These are phyloP conservation scores for Amanita rubescens DNA, from an alignment of 768 basidiomycete genomes.

Conservation along the genomic window DNA sequence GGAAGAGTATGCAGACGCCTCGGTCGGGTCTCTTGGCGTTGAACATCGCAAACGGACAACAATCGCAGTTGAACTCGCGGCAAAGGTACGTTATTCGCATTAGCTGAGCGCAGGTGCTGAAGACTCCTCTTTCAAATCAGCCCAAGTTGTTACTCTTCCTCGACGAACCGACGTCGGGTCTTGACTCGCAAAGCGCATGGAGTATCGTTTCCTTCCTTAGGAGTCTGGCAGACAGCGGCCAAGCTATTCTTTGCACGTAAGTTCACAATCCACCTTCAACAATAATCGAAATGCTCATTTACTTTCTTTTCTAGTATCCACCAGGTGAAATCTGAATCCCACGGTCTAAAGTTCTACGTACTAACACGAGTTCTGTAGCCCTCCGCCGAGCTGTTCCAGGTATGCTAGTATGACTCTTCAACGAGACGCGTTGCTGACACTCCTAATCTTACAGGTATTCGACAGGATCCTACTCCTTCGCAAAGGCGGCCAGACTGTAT, in stretches of 20 bases:
- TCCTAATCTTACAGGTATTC: conserved; percentile 40
- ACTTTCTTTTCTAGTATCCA: conserved; percentile 29
- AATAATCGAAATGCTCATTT: background rate
- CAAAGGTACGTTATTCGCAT: conserved; percentile 44
- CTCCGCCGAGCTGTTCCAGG: conserved; percentile 76
- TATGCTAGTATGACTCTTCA: conserved; percentile 1
- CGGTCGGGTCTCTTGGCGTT: conserved; percentile 57
- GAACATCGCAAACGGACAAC: conserved; percentile 79
- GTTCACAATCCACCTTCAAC: conserved; percentile 16
- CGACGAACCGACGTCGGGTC: conserved; percentile 84
- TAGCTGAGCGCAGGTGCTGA: background rate
- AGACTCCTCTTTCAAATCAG: conserved; percentile 34
- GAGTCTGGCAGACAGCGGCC: conserved; percentile 71
- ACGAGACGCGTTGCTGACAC: background rate
- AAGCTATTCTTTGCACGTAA: conserved; percentile 83
- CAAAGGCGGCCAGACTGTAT: conserved; percentile 71
- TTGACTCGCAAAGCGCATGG: conserved; percentile 86
- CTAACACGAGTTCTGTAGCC: conserved; percentile 44
- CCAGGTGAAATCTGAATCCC: conserved; percentile 19
- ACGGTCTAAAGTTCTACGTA: background rate
- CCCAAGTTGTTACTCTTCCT: conserved; percentile 78
- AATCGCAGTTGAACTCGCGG: conserved; percentile 82
- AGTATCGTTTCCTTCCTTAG: conserved; percentile 70
- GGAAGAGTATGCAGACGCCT: conserved; percentile 51
- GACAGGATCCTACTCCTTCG: conserved; percentile 72